These are phyloP conservation scores for Talaromyces sp. DNA, from an alignment of 2,329 filamentous ascomycete genomes.

Conservation along the genomic window DNA sequence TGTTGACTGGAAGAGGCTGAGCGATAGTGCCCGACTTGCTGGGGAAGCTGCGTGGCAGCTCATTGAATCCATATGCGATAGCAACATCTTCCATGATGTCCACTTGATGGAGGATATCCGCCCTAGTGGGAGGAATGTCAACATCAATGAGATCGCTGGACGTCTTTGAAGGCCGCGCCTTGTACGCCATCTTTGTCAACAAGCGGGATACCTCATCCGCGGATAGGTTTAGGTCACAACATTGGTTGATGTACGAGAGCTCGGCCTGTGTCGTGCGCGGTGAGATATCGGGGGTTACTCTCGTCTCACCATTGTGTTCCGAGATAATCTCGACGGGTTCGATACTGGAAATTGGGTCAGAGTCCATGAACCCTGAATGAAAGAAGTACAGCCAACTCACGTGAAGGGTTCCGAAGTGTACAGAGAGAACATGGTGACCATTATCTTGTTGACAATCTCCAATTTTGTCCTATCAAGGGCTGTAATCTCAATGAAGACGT, in stretches of 20 bases:
- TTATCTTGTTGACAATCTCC: slow-evolving; percentile 90
- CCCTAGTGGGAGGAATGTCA: slow-evolving; percentile 79
- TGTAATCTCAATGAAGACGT: slow-evolving; percentile 96
- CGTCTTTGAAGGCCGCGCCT: slow-evolving; percentile 69
- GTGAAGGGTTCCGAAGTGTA: slow-evolving; percentile 88
- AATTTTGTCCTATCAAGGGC: slow-evolving; percentile 95
- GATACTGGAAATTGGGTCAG: slow-evolving; percentile 46
- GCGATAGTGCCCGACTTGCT: slow-evolving; percentile 83
- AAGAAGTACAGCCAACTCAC: slow-evolving; percentile 28
- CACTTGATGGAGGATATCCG: slow-evolving; percentile 92
- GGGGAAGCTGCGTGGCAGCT: slow-evolving; percentile 80
- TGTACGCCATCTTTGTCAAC: slow-evolving; percentile 83
- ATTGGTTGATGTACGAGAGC: slow-evolving; percentile 89
- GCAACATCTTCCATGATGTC: slow-evolving; percentile 99
- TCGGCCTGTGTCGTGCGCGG: slow-evolving; percentile 76
- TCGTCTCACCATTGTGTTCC: slow-evolving; percentile 79
- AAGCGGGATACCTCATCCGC: slow-evolving; percentile 73
- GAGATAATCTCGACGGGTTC: slow-evolving; percentile 92
- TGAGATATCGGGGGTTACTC: slow-evolving; percentile 76
- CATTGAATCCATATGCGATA: slow-evolving; percentile 97
- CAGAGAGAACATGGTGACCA: slow-evolving; percentile 94
- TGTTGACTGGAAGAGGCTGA: slow-evolving; percentile 86
- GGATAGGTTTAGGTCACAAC: slow-evolving; percentile 76
- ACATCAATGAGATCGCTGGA: slow-evolving; percentile 73
- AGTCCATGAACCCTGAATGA: background rate